A percentile compares a stretch with the other conserved stretches of the same genome.
These are phyloP conservation scores for Kalmusia sp. DNA, from an alignment of 2,329 filamentous ascomycete genomes.

Conservation along the genomic window DNA sequence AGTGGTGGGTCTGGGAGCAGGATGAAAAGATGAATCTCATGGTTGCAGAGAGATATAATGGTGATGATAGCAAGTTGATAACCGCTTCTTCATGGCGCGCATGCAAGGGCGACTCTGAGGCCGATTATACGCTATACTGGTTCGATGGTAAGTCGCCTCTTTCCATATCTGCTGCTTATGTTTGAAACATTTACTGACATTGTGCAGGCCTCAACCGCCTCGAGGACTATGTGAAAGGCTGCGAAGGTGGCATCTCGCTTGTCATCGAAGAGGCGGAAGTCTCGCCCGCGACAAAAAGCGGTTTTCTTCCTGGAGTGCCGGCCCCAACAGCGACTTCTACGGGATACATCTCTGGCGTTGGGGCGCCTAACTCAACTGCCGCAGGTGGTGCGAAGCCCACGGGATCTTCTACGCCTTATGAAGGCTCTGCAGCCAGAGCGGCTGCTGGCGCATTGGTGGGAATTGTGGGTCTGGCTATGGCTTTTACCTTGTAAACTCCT, in stretches of 20 bases:
- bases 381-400: too few relatives aligned
- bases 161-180: background rate
- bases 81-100: slow-evolving; percentile 10
- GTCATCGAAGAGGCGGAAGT: background rate
- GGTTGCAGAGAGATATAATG: slow-evolving; percentile 6
- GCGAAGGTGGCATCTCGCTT: slow-evolving; percentile 6
- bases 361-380: too few relatives aligned
- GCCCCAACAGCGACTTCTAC: too few relatives aligned
- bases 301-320: too few relatives aligned
- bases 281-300: too few relatives aligned
- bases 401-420: too few relatives aligned
- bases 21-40: background rate
- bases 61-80: background rate
- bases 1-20: background rate
- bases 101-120: slow-evolving; percentile 7
- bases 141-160: slow-evolving; percentile 14
- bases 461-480: too few relatives aligned
- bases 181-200: background rate
- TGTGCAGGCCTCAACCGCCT: slow-evolving; percentile 9
- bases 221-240: slow-evolving; percentile 7
- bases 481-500: too few relatives aligned
- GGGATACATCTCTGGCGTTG: too few relatives aligned
- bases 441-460: too few relatives aligned
- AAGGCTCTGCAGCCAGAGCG: too few relatives aligned
- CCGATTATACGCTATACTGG: slow-evolving; percentile 16